Evolutionary conservation across 306 rosid species (phyloP).

Genomic region (Pyrus betulifolia): DNA sequence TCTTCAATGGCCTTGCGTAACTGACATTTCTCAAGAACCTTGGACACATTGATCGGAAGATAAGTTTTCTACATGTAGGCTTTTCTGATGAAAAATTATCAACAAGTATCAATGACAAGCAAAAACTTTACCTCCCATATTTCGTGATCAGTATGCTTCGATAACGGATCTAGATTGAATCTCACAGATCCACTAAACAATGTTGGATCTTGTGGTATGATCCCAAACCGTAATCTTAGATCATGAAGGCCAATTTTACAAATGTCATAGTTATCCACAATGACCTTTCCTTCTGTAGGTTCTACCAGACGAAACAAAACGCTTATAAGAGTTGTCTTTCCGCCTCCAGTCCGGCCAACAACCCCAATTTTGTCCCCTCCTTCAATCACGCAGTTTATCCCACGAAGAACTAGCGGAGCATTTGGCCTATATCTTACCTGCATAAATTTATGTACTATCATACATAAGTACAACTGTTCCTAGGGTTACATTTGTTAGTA

Average conservation of each 20-base stretch:
- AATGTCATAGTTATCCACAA: slow-evolving; percentile 18
- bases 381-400: slow-evolving; percentile 20
- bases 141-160: slow-evolving; percentile 15
- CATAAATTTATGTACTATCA: not conserved
- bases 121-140: slow-evolving; percentile 20
- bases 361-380: slow-evolving; percentile 23
- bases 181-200: slow-evolving; percentile 25
- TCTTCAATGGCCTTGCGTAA: slow-evolving; percentile 12
- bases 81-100: too few species aligned
- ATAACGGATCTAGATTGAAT: slow-evolving; percentile 25
- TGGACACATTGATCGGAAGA: not conserved
- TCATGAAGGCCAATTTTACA: slow-evolving; percentile 6
- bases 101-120: too few species aligned
- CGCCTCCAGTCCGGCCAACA: slow-evolving; percentile 30
- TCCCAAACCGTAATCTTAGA: slow-evolving; percentile 18
- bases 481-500: not conserved
- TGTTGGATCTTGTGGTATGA: slow-evolving; percentile 29
- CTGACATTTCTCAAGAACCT: slow-evolving; percentile 22
- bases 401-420: slow-evolving; percentile 8
- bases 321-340: slow-evolving; percentile 28
- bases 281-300: slow-evolving; percentile 20
- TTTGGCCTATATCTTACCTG: too few species aligned
- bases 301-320: slow-evolving; percentile 27
- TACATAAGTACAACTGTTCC: not conserved
- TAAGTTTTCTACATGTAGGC: too few species aligned